Conservation (phyloP, 2,329 filamentous ascomycete species). For the Pyricularia sp. region DNA sequence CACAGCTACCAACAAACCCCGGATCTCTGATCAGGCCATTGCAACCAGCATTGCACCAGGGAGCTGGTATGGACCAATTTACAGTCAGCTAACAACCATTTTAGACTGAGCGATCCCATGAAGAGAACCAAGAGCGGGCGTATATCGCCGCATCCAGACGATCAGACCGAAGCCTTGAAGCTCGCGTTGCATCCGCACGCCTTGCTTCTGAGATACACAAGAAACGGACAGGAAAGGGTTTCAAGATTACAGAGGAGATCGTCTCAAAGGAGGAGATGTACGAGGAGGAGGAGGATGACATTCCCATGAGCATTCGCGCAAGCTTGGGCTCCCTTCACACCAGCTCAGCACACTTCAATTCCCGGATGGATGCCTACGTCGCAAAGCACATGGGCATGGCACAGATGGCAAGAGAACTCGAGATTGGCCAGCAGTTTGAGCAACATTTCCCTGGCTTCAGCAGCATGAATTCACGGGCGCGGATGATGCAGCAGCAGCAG, state of each 20-base stretch:
- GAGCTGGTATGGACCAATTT: not conserved
- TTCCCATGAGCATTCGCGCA: conserved; percentile 53
- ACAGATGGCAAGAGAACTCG: conserved; percentile 31
- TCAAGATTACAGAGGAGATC: conserved; percentile 78
- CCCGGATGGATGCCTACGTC: conserved; percentile 42
- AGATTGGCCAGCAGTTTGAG: conserved; percentile 37
- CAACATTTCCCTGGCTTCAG: conserved; percentile 32
- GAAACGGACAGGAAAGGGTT: conserved; percentile 70
- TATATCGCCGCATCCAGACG: conserved; percentile 87
- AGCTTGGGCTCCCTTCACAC: conserved; percentile 55
- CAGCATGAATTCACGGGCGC: conserved; percentile 18
- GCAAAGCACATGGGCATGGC: conserved; percentile 33
- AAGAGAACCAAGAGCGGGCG: conserved; percentile 78
- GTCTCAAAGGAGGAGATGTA: conserved; percentile 93
- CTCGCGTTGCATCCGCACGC: conserved; percentile 76
- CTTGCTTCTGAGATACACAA: conserved; percentile 90
- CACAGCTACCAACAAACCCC: not conserved
- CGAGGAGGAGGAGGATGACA: conserved; percentile 82
- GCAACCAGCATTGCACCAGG: not conserved
- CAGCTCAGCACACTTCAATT: conserved; percentile 50
- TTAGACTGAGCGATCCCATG: conserved; percentile 69
- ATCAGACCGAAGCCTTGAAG: conserved; percentile 79
- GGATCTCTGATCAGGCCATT: not conserved
- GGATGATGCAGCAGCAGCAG: conserved; percentile 15
- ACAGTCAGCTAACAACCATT: not conserved